A percentile compares a stretch with the other conserved stretches of the same genome.
These are phyloP conservation scores for Pholiota adiposa DNA, from an alignment of 1,284 basidiomycete genomes.

Conservation along the genomic window DNA sequence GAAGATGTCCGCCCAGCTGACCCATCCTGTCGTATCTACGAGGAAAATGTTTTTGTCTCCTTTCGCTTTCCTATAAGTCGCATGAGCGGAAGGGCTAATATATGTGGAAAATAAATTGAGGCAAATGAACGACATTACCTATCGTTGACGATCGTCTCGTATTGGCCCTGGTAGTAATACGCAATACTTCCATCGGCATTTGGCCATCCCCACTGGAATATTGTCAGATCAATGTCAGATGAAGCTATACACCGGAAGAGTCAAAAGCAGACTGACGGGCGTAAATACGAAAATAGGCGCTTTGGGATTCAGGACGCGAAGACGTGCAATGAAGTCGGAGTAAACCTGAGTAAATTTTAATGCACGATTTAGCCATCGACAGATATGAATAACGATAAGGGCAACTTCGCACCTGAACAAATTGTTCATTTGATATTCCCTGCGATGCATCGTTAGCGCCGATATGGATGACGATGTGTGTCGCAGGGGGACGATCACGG, in stretches of 20 bases:
- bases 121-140: no score
- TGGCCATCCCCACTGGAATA: slow-evolving; percentile 58
- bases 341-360: slow-evolving; percentile 42
- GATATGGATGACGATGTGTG: slow-evolving; percentile 59
- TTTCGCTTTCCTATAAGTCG: slow-evolving; percentile 33
- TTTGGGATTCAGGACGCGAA: slow-evolving; percentile 47
- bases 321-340: slow-evolving; percentile 44
- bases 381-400: no score
- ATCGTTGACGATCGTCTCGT: slow-evolving; percentile 47
- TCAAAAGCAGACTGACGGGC: slow-evolving; percentile 38
- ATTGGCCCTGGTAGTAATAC: slow-evolving; percentile 54
- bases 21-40: slow-evolving; percentile 63
- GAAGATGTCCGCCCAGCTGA: slow-evolving; percentile 54
- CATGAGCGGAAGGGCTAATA: no score
- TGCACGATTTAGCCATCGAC: background rate
- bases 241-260: background rate
- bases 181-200: slow-evolving; percentile 47
- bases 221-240: background rate
- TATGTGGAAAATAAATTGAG: no score
- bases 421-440: slow-evolving; percentile 45
- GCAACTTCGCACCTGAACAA: slow-evolving; percentile 47
- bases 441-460: slow-evolving; percentile 55
- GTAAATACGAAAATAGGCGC: slow-evolving; percentile 60
- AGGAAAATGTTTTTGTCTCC: slow-evolving; percentile 56
- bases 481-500: slow-evolving; percentile 48